Conservation (phyloP, 2,329 filamentous ascomycete species). For the Phialophora macrospora region DNA sequence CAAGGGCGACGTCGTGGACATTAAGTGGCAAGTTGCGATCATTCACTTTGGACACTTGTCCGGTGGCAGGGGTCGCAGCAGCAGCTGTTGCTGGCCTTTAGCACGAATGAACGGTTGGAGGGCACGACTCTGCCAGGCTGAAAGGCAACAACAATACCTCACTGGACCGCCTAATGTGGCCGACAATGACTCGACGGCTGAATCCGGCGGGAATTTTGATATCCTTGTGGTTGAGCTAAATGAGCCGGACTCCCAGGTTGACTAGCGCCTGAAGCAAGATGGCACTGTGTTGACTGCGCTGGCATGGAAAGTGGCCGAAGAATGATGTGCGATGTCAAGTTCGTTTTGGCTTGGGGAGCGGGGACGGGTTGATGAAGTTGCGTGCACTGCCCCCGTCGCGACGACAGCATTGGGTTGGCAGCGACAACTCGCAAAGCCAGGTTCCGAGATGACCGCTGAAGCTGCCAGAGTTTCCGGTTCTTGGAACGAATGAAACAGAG, state of each 20-base stretch:
- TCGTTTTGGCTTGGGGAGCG: background rate
- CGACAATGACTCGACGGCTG: background rate
- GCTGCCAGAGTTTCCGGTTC: background rate
- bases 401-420: background rate
- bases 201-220: background rate
- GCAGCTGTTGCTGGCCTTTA: background rate
- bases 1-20: background rate
- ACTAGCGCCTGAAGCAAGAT: background rate
- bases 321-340: background rate
- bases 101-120: conserved; percentile 4
- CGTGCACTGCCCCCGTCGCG: background rate
- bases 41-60: conserved; percentile 5
- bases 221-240: background rate
- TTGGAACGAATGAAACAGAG: background rate
- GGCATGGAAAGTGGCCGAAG: background rate
- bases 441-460: background rate
- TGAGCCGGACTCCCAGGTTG: background rate
- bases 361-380: background rate
- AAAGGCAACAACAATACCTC: background rate
- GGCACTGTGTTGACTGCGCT: background rate
- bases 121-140: background rate
- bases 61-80: background rate
- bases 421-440: too few relatives aligned
- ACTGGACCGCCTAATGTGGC: background rate
- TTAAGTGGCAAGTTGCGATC: background rate